Percentiles rank a stretch among this genome's conserved stretches.
Conservation (phyloP, 352 stramenopile species). For the Phytophthora pisi region DNA sequence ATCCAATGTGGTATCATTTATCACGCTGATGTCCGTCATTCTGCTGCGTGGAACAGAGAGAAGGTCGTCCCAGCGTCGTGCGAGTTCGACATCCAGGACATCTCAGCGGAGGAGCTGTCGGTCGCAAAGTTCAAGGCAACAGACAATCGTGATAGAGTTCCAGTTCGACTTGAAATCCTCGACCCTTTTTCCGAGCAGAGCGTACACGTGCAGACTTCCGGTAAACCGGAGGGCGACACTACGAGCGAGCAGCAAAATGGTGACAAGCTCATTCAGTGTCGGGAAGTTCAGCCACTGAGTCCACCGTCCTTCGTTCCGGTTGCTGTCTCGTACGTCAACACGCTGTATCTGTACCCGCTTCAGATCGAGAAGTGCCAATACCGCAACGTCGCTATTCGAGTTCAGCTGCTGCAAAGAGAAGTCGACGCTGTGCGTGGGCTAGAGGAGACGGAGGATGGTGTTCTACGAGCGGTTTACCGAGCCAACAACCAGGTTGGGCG, state of each 20-base stretch:
- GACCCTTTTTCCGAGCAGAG: slow-evolving; percentile 45
- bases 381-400: slow-evolving; percentile 69
- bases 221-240: slow-evolving; percentile 1
- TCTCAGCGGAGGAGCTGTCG: slow-evolving; percentile 47
- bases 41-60: slow-evolving; percentile 36
- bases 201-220: neutral
- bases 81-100: slow-evolving; percentile 60
- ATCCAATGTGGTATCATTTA: too few relatives aligned
- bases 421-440: slow-evolving; percentile 51
- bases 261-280: slow-evolving; percentile 36
- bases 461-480: slow-evolving; percentile 48
- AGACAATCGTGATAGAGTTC: neutral
- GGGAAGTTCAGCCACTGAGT: slow-evolving; percentile 74
- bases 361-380: slow-evolving; percentile 70
- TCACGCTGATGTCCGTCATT: neutral
- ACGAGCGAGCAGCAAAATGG: neutral
- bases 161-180: slow-evolving; percentile 21
- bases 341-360: slow-evolving; percentile 70
- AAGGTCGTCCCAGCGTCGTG: slow-evolving; percentile 56
- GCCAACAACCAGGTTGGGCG: slow-evolving; percentile 31
- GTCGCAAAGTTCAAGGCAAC: slow-evolving; percentile 47
- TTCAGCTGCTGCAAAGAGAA: slow-evolving; percentile 66
- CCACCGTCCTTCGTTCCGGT: slow-evolving; percentile 48
- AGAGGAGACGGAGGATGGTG: slow-evolving; percentile 36
- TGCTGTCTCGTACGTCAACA: slow-evolving; percentile 61